phyloP scores from a whole-genome alignment of 345 rosid species.

The Melaleuca alternifolia region DNA sequence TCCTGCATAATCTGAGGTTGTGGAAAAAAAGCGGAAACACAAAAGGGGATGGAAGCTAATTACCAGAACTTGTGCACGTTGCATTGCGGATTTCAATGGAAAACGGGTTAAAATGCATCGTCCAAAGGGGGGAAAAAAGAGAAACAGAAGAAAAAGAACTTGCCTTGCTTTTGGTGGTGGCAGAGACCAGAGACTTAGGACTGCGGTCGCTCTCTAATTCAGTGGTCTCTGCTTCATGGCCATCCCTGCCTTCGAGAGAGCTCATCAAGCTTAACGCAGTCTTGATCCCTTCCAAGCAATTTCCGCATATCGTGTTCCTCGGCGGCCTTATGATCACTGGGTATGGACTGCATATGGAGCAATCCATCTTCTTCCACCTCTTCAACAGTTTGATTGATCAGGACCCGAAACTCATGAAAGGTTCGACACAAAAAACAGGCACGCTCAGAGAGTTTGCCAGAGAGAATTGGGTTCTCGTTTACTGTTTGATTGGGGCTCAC shows the following conservation, averaged over 20 bases:
- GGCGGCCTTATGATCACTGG: slow-evolving; percentile 72
- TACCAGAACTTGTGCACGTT: background rate
- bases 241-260: slow-evolving; percentile 22
- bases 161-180: slow-evolving; percentile 37
- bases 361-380: slow-evolving; percentile 40
- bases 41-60: background rate
- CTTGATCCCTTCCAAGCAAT: slow-evolving; percentile 71
- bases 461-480: slow-evolving; percentile 11
- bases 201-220: background rate
- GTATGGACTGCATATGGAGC: slow-evolving; percentile 70
- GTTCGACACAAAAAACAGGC: background rate
- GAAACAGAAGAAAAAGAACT: slow-evolving; percentile 8
- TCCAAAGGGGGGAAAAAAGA: background rate
- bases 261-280: slow-evolving; percentile 38
- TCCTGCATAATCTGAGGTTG: background rate
- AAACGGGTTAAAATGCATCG: background rate
- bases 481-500: slow-evolving; percentile 11
- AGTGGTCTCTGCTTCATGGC: background rate
- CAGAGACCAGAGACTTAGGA: background rate
- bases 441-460: background rate
- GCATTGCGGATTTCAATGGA: background rate
- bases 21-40: background rate
- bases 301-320: slow-evolving; percentile 72
- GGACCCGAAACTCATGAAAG: background rate
- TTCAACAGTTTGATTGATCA: background rate